Evolutionary conservation across 2,329 filamentous ascomycete species (phyloP), one percentile per base, ranked within the genome.

Genomic region (Elsinoe australis): DNA sequence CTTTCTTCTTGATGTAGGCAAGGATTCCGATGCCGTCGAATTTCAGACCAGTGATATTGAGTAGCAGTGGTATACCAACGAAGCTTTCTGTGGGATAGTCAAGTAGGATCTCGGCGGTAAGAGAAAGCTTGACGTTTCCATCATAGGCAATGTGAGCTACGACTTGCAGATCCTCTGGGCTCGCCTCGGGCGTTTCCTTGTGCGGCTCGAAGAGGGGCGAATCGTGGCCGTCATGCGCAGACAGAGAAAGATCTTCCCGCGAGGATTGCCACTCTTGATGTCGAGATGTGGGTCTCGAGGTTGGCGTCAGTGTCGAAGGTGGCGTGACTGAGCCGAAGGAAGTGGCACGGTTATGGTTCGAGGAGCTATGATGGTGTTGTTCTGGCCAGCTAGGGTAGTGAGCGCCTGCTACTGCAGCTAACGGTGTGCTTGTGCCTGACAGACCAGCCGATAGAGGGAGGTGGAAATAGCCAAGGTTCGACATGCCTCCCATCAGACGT

Each of bases 1-100:
- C 82, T 53, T 85, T 75, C 65, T 85, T 87, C 54, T 89, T 82
- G 55, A 96, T 95, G 65, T 94, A 84, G 7, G 92, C 92, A 50
- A 95, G 67, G 38, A 96, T 86, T 1, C 89, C 90, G 7, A 96
- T 86, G 1, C 92, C 92, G 62, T 98, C 90, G 67, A 98, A 98
- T 0, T 85, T 88, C 52, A 98, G 69, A 0, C 92, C 92, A 0
- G 92, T 96, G 56, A 98, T 94, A 64, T 90, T 95, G 19, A 98
- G 74, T 64, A 92, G 90, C 38, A 98, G 76, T 1, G 92, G 92
- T 52, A 98, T 90, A 9, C 89, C 88, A 2, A 96, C 90, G 60
- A 98, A 98, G 69, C 87, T 94, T 32, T 89, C 89, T 87, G 96
- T 96, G 1, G 92, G 92, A 64, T 98, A 98, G 67, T 98, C 92